Percentiles rank a stretch among this genome's conserved stretches.
Evolutionary conservation across 2,329 filamentous ascomycete species (phyloP).

Genomic region (Tolypocladium endophyticum): DNA sequence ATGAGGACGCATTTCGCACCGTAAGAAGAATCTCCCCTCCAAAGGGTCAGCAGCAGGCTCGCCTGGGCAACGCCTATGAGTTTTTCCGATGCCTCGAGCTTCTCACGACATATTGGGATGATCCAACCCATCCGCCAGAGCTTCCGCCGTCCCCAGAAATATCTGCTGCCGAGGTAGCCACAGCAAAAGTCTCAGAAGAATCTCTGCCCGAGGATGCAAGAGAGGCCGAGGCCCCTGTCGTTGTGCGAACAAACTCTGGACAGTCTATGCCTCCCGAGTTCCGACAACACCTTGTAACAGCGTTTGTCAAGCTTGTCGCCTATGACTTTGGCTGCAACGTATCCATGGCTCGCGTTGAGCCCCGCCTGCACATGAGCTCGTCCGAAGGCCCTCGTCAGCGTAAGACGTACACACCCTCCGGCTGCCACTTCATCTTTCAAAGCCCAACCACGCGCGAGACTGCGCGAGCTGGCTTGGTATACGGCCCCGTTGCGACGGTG

Average conservation of each 20-base stretch:
- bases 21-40: conserved; percentile 46
- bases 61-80: conserved; percentile 54
- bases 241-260: conserved; percentile 36
- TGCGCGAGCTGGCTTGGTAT: conserved; percentile 47
- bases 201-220: conserved; percentile 1
- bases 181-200: conserved; percentile 2
- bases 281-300: conserved; percentile 44
- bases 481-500: conserved; percentile 52
- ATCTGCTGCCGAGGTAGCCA: conserved; percentile 10
- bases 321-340: conserved; percentile 59
- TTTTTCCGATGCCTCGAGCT: conserved; percentile 54
- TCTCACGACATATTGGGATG: conserved; percentile 51
- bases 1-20: conserved; percentile 50
- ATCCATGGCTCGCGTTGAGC: conserved; percentile 43
- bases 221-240: conserved; percentile 5
- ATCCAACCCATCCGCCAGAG: conserved; percentile 33
- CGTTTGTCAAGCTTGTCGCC: conserved; percentile 53
- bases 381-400: conserved; percentile 19
- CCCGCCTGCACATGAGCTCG: conserved; percentile 44
- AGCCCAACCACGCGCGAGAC: conserved; percentile 48
- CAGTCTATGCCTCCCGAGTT: conserved; percentile 47
- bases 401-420: conserved; percentile 47
- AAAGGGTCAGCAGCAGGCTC: conserved; percentile 40
- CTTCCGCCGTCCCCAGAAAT: conserved; percentile 22
- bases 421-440: conserved; percentile 50